A percentile compares a stretch with the other conserved stretches of the same genome.
Conservation (phyloP, 345 rosid genomes). For the Firmiana major region DNA sequence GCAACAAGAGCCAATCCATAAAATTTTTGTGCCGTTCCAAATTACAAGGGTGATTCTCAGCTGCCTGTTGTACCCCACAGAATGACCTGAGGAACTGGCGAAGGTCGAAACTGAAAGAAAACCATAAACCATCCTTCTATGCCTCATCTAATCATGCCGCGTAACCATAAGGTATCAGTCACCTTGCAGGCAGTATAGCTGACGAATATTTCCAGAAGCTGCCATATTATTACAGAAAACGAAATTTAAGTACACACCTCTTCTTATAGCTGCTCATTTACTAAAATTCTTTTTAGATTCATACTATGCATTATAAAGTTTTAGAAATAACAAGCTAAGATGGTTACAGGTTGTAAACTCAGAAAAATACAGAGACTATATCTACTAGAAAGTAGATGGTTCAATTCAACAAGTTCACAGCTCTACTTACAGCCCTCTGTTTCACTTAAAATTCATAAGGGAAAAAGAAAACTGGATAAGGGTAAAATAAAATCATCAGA, state of each 20-base stretch:
- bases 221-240: slow-evolving; percentile 24
- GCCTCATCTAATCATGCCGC: slow-evolving; percentile 4
- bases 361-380: not conserved
- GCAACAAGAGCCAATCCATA: slow-evolving; percentile 21
- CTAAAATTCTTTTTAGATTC: not conserved
- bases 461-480: not conserved
- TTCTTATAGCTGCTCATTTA: slow-evolving; percentile 23
- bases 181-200: slow-evolving; percentile 95
- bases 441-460: not conserved
- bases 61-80: slow-evolving; percentile 19
- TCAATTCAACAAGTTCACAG: not conserved
- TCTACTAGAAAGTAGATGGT: not conserved
- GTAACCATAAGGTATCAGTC: slow-evolving; percentile 37
- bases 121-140: slow-evolving; percentile 18
- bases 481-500: not conserved
- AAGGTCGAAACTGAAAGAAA: slow-evolving; percentile 28
- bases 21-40: slow-evolving; percentile 14
- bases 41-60: slow-evolving; percentile 19
- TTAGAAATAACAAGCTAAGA: not conserved
- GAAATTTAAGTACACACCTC: not conserved
- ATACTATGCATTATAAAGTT: not conserved
- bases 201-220: slow-evolving; percentile 98
- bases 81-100: slow-evolving; percentile 7
- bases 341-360: not conserved
- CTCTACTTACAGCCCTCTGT: not conserved